Base-by-base conservation (phyloP, 306 rosid species). In the Geum urbanum region DNA sequence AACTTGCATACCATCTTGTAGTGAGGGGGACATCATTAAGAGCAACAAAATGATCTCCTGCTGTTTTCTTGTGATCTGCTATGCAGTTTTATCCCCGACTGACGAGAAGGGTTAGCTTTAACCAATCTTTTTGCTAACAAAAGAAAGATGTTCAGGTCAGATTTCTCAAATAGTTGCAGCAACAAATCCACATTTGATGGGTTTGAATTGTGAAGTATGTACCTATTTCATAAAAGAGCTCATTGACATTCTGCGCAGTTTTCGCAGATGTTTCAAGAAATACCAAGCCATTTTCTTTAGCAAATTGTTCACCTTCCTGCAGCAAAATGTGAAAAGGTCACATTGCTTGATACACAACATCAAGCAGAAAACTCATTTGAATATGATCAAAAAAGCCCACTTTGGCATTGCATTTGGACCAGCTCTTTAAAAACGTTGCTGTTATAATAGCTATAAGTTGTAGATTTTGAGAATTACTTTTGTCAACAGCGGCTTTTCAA, bases 191-290 rank as follows among this genome's bases (percentile, higher is more conserved):
- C 15, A 20, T 41, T 27, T 12, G 18, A 58, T 12, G 61, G 37
- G 37, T 24, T 27, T 27, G 32, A 14, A 27, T 2, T 9, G 43
- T 58, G 19, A 3, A 10, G 39, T 27, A 2, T 2, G 27, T 86
- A 91, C 96, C 97, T 86, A 91, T 88, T 77, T 86, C 97, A 79
- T 91, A 88, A 72, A 91, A 91, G 73, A 88, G 97, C 81, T 91
- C 97, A 7, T 83, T 91, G 73, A 91, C 89, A 80, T 91, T 91
- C 70, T 88, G 92, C 54, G 97, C 91, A 2, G 92, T 80, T 85
- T 91, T 91, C 24, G 96, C 97, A 71, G 97, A 91, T 49, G 97
- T 86, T 88, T 91, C 97, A 16, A 86, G 72, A 74, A 88, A 91
- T 53, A 85, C 68, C 85, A 91, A 53, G 7, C 91, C 88, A 66